Evolutionary conservation across 768 basidiomycete genomes (phyloP).

Genomic region (Pulveroboletus sp.): DNA sequence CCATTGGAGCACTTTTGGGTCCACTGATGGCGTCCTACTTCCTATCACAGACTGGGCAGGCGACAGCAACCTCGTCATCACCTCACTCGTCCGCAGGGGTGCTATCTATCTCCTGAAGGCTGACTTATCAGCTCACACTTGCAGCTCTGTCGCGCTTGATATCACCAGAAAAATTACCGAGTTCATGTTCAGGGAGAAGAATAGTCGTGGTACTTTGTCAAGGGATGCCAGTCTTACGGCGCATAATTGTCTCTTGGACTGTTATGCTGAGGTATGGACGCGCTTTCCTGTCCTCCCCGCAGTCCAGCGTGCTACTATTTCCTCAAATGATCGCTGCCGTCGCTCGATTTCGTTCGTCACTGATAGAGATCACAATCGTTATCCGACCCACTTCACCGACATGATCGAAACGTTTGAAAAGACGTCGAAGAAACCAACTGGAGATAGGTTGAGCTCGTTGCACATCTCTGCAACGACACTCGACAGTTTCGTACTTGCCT

Average conservation of each 20-base stretch:
- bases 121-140: conserved; percentile 29
- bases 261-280: conserved; percentile 56
- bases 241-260: conserved; percentile 53
- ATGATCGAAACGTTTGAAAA: conserved; percentile 48
- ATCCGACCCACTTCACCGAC: conserved; percentile 41
- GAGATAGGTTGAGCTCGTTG: conserved; percentile 39
- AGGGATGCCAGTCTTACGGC: conserved; percentile 21
- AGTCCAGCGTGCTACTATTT: conserved; percentile 42
- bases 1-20: conserved; percentile 61
- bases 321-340: conserved; percentile 27
- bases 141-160: conserved; percentile 46
- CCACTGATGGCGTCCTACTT: conserved; percentile 41
- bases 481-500: conserved; percentile 17
- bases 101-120: conserved; percentile 45
- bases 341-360: conserved; percentile 45
- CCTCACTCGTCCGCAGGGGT: conserved; percentile 43
- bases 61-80: conserved; percentile 33
- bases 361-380: conserved; percentile 33
- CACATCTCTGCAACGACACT: conserved; percentile 30
- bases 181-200: conserved; percentile 53
- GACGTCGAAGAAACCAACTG: conserved; percentile 50
- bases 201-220: conserved; percentile 18
- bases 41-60: conserved; percentile 29
- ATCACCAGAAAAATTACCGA: conserved; percentile 58
- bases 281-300: conserved; percentile 58